Base-by-base conservation (phyloP, 352 stramenopile species). In the Globisporangium iwayamae region DNA sequence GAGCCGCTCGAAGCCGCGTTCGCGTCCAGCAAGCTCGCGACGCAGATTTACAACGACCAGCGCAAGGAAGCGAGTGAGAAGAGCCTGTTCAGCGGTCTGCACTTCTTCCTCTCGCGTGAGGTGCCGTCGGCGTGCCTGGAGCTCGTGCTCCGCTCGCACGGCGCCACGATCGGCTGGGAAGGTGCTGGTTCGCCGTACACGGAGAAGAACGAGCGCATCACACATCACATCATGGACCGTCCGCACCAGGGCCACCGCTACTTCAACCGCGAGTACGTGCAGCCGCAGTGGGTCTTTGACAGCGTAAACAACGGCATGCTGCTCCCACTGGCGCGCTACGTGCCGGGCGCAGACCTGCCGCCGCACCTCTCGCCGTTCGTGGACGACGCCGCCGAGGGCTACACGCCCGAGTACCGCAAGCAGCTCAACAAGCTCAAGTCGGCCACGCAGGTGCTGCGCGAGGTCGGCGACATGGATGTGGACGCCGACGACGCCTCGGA, bases 211-310 rank as follows among this genome's bases (percentile, higher is more conserved):
- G 62, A 89, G 34, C 82, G 80, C 41, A 98, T 99, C 67, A 99
- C 97, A 46, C 98, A 99, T 82, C 94, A 99, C 73, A 73, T 99
- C 56, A 91, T 98, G 69, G 97, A 99, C 72, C 89, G 96, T 25
- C 93, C 91, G 11, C 93, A 97, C 58, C 88, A 98, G 38, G 88
- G 89, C 14, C 78, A 95, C 61, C 86, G 76, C 4, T 93, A 95
- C 75, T 93, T 93, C 47, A 93, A 85, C 68, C 85, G 96, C 69
- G 97, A 99, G 76, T 99, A 97, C 68, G 85, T 99, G 48, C 98
- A 99, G 82, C 98, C 98, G 39, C 98, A 99, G 76, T 99, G 98
- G 98, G 83, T 99, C 28, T 96, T 99, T 56, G 98, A 99, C 83
- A 96, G 85, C 34, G 84, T 98, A 34, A 99, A 99, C 80, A 98